Base-by-base conservation (phyloP, 371 early-diverging fungal genomes). In the Capillidium rhysosporum region DNA sequence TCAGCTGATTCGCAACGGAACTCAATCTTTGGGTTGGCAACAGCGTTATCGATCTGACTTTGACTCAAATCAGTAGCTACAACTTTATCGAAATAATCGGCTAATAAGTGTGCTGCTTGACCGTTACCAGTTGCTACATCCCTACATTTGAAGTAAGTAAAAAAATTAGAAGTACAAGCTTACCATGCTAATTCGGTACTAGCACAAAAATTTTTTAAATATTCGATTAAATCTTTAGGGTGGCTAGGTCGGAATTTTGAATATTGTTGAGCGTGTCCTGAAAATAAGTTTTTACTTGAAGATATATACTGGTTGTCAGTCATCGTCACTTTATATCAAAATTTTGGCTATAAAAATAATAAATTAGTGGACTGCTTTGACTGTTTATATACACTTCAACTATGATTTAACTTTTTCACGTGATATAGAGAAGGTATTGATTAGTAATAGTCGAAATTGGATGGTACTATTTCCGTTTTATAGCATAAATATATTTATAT, bases 111-210 rank as follows among this genome's bases (percentile, higher is more conserved):
- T 8, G 51, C 51, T 25, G 51, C 51, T 29, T 51, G 51, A 2
- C 51, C 51, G 28, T 51, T 51, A 7, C 51, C 51, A 51, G 34
- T 31, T 7, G 51, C 51, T 21, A 51, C 51, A 34, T 51, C 51
- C 51, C 51, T 51, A 38, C 7, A 43, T 4, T 34, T 7, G 21
- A 16, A 14, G 43, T 43, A 14, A 46, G 8, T 26, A 51, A 5
- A 34, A 3, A 20, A 10, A 18, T 5, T 14, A 39, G 12, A 43
- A 20, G 43, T 18, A 18, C 7, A 25, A 18, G 28, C 38, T 39
- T 51, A 51, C 51, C 51, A 51, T 3, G 51, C 51, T 38, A 51
- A 29, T 31, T 29, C 51, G 28, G 14, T 51, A 2, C 21, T 18
- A 14, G 40, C 14, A 16, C 20, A 20, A n/a, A 51, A 51, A 38